Evolutionary conservation across 2,329 filamentous ascomycete species (phyloP), one percentile per base, ranked within the genome.

Genomic region (Kalmusia sp.): DNA sequence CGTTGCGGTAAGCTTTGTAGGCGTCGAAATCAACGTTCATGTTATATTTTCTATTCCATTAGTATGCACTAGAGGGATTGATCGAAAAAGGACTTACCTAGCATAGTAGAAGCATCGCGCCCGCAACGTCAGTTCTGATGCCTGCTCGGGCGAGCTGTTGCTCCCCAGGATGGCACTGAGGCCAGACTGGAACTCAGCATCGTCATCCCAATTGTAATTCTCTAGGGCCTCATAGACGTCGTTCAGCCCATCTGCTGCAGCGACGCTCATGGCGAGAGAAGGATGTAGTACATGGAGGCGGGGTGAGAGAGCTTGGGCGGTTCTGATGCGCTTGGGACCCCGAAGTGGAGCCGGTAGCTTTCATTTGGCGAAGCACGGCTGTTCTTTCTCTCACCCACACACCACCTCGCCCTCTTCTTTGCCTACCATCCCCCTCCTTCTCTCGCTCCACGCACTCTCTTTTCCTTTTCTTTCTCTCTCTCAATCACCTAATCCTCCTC

Each of bases 101-200:
- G 80, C 76, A 69, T 86, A 89, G 75, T 89, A 91, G 76, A 88
- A 90, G 71, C 83, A 86, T 70, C 88, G 86, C 55, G 88, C 88
- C 59, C 87, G 84, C 50, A 87, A 77, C 25, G 85, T 85, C 56
- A 90, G 69, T 58, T 87, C 80, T 65, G 82, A 67, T 49, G 79
- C 64, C 75, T 85, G 74, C 68, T 84, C 74, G 58, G 84, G 74
- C 64, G 82, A 70, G 71, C 82, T 80, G 51, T 82, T 78, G 19
- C 75, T 80, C 55, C 86, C 85, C 41, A 90, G 79, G 59, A 90
- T 89, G 53, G 87, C 85, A 56, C 79, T 77, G 41, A 90, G 80
- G 43, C 87, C 87, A 41, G 82, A 86, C 75, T 90, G 85, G 65
- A 91, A 92, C 58, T 85, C 84, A 46, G 80, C 78, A 72, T 92